Evolutionary conservation across 2,329 filamentous ascomycete genomes (phyloP), one percentile per base, ranked within the genome.

Genomic region (Dryadomyces quercivorus): DNA sequence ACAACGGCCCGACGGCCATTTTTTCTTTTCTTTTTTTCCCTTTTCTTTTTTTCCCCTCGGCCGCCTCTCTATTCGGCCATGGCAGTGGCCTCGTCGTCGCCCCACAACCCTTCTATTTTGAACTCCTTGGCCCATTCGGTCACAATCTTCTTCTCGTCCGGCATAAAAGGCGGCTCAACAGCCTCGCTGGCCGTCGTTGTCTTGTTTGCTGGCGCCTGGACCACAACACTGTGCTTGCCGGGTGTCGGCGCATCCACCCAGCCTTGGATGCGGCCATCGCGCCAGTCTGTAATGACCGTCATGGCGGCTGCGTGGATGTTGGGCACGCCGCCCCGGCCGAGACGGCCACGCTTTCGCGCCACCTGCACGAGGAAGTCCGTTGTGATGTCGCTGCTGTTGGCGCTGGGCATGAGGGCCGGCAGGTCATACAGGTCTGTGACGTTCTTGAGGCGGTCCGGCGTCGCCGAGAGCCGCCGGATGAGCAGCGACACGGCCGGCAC

Each of bases 321-420:
- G 46, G 93, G 93, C 16, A 97, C 78, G 58, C 93, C 93, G 20
- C 92, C 91, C 61, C 86, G 85, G 51, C 92, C 89, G 16, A 98
- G 76, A 55, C 93, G 78, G 53, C 93, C 93, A 57, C 93, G 81
- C 75, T 95, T 96, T 63, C 93, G 81, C 5, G 93, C 93, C 13
- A 98, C 92, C 67, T 98, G 92, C 53, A 97, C 82, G 40, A 98
- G 72, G 72, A 97, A 97, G 68, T 96, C 89, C 16, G 84, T 94
- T 6, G 88, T 93, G 55, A 81, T 71, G 66, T 96, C 90, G 55
- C 85, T 86, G 55, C 85, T 85, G 9, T 52, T 47, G 12, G 76
- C 77, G 57, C 74, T 71, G 16, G 79, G 73, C 64, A 94, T 78
- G 18, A 97, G 77, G 1, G 92, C 81, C 8, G 89, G 86, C 42